Evolutionary conservation across 805 yeast species (phyloP).

Genomic region (Pichia occidentalis): DNA sequence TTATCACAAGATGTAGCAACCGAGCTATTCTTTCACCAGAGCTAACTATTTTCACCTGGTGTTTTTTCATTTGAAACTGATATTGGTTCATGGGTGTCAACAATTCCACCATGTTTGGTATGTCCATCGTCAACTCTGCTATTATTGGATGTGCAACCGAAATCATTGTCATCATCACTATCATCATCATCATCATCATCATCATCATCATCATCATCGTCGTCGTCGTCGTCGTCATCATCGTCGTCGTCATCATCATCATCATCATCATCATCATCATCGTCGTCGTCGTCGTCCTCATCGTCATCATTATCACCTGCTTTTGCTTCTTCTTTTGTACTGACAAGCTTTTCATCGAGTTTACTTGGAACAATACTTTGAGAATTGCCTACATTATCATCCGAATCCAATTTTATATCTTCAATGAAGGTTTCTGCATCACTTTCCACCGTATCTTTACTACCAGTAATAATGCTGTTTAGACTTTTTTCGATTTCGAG

Average conservation of each 20-base stretch:
- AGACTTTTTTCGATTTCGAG: slow-evolving; percentile 5
- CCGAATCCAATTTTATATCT: slow-evolving; percentile 1
- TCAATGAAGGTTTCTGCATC: slow-evolving; percentile 23
- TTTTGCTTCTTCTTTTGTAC: slow-evolving; percentile 19
- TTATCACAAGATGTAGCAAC: not conserved
- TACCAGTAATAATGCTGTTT: slow-evolving; percentile 4
- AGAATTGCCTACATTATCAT: not conserved
- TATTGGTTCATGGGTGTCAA: not conserved
- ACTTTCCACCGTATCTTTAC: slow-evolving; percentile 14
- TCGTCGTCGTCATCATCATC: slow-evolving; percentile 8
- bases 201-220: slow-evolving; percentile 17
- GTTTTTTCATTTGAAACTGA: not conserved
- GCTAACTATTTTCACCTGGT: slow-evolving; percentile 5
- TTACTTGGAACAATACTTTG: not conserved
- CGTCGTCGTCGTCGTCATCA: slow-evolving; percentile 6
- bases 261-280: slow-evolving; percentile 4
- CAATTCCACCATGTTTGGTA: not conserved
- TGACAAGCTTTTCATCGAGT: not conserved
- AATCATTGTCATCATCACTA: slow-evolving; percentile 6
- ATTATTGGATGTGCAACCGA: not conserved
- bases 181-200: slow-evolving; percentile 18
- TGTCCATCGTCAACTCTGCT: not conserved
- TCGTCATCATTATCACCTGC: slow-evolving; percentile 14
- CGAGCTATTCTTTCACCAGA: not conserved
- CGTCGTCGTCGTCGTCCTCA: slow-evolving; percentile 1